Base-by-base conservation (phyloP, 2,329 filamentous ascomycete species). In the Fusarium goolgardi region DNA sequence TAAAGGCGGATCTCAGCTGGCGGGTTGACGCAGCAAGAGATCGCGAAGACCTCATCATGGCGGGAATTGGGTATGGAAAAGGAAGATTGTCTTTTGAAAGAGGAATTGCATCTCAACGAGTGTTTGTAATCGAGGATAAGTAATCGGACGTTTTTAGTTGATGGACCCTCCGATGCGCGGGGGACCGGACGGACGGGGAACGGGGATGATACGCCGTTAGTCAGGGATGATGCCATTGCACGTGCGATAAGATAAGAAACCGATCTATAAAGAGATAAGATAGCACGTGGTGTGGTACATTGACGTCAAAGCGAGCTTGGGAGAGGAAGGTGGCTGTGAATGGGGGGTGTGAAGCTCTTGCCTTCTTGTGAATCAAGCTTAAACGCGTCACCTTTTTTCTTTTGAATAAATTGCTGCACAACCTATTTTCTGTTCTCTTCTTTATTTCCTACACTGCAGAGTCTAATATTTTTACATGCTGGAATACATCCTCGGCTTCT, bases 201-300 rank as follows among this genome's bases (percentile, higher is more conserved):
- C 67, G 70, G 71, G 50, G 34, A 43, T 60, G 31, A 52, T 51
- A 54, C 49, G 47, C 51, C 55, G 66, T 31, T 21, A 49, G 46
- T 34, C 21, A 49, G 39, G 32, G 23, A 74, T 74, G 72, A 68
- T 72, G 72, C 70, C 65, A 74, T 74, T 67, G 65, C 72, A 74
- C 72, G 72, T 74, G 72, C 55, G 59, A 72, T 63, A 53, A 63
- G 44, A 54, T 57, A 53, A 37, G n/a, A 8, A 2, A 8, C 15
- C 27, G 27, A 29, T 29, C 10, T 11, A 29, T 2, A 5, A 4
- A 15, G 0, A 40, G 65, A 73, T 72, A 73, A 71, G 57, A 57
- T 63, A 50, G 49, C 66, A 58, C 53, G 29, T 63, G 53, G 27
- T 58, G 29, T 63, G 54, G 21, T 35, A 20, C 47, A 43, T 37